Percentiles rank a stretch among this genome's conserved stretches.
Evolutionary conservation across 768 basidiomycete genomes (phyloP).

Genomic region (Termitomyces sp.): DNA sequence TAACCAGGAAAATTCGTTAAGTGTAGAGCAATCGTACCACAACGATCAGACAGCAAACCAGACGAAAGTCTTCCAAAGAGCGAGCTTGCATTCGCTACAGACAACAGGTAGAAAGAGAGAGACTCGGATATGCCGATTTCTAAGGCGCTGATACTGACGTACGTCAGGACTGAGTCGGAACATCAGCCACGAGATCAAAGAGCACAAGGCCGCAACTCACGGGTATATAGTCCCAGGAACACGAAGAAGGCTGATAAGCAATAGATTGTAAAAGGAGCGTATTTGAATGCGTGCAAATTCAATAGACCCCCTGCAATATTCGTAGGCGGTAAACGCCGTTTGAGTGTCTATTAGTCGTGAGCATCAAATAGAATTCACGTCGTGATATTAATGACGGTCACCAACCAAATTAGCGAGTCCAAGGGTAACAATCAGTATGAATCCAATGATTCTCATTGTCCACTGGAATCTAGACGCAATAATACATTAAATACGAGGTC

Average conservation of each 20-base stretch:
- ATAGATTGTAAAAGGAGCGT: conserved; percentile 52
- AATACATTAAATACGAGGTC: background rate
- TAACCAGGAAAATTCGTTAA: background rate
- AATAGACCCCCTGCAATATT: conserved; percentile 55
- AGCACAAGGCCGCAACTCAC: conserved; percentile 25
- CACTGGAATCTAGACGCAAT: conserved; percentile 58
- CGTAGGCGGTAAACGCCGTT: conserved; percentile 52
- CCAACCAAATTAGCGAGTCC: conserved; percentile 51
- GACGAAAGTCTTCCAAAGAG: conserved; percentile 55
- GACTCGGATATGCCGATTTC: conserved; percentile 42
- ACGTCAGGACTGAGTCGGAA: conserved; percentile 56
- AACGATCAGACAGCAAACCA: conserved; percentile 51
- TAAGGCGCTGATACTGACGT: conserved; percentile 57
- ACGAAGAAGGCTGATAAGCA: conserved; percentile 50
- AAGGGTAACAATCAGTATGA: conserved; percentile 52
- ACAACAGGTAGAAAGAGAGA: conserved; percentile 61
- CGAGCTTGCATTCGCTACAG: conserved; percentile 67
- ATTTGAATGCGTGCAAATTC: conserved; percentile 50
- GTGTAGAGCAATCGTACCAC: conserved; percentile 36
- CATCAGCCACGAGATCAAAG: conserved; percentile 27
- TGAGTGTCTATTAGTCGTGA: conserved; percentile 24
- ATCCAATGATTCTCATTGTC: conserved; percentile 71
- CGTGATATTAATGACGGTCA: background rate
- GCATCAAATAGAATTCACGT: background rate
- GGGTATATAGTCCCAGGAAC: conserved; percentile 71